Conservation (phyloP, 176 grass and related monocot genomes). For the Eragrostis curvula region DNA sequence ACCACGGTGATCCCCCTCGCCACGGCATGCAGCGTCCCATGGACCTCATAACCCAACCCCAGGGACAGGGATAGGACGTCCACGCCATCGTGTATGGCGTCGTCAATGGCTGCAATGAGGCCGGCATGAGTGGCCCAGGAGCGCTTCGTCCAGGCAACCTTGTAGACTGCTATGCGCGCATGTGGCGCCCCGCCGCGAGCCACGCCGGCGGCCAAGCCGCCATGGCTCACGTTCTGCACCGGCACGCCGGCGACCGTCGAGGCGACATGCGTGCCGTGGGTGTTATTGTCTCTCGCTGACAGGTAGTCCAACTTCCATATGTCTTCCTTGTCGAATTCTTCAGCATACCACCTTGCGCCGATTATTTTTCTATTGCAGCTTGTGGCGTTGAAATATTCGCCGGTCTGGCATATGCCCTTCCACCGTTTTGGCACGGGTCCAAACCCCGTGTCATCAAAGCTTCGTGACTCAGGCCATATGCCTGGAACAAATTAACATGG, state of each 20-base stretch:
- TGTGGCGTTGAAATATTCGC: not conserved
- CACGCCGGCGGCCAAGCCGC: conserved; percentile 6
- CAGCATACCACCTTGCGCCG: conserved; percentile 21
- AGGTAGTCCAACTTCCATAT: not conserved
- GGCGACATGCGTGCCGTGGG: conserved; percentile 54
- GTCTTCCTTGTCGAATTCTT: not conserved
- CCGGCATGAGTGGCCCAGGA: too few relatives aligned
- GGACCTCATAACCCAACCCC: too few relatives aligned
- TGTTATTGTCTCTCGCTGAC: conserved; percentile 34
- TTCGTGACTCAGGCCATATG: conserved; percentile 75
- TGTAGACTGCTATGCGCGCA: too few relatives aligned
- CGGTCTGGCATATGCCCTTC: conserved; percentile 35
- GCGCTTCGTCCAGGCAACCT: too few relatives aligned
- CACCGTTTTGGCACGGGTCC: conserved; percentile 1
- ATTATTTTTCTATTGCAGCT: conserved; percentile 45
- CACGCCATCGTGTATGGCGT: conserved; percentile 74
- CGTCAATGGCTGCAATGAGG: conserved; percentile 50
- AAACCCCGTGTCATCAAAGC: conserved; percentile 50
- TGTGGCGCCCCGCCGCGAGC: conserved; percentile 49
- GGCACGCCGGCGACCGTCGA: conserved; percentile 44
- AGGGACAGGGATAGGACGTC: too few relatives aligned
- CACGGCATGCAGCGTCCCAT: conserved; percentile 55
- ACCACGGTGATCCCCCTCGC: conserved; percentile 49
- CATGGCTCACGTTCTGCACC: too few relatives aligned
- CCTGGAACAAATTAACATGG: conserved; percentile 11